Percentiles rank a stretch among this genome's conserved stretches.
Conservation (phyloP, 1,284 basidiomycete species). For the Lentinula novae-zelandiae region DNA sequence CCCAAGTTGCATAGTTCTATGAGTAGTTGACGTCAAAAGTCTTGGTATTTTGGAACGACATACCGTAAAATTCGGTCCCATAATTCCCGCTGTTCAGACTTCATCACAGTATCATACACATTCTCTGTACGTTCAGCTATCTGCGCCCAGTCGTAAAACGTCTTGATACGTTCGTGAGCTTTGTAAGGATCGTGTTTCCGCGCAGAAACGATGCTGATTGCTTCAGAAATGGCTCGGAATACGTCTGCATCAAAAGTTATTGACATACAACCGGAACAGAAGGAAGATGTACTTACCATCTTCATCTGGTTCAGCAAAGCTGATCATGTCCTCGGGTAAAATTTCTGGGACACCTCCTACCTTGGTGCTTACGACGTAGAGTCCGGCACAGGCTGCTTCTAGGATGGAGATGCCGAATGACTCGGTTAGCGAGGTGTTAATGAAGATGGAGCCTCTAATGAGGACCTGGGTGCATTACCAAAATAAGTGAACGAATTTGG, state of each 20-base stretch:
- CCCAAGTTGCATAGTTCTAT: slow-evolving; percentile 68
- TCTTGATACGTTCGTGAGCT: slow-evolving; percentile 77
- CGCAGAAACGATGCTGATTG: slow-evolving; percentile 66
- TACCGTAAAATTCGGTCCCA: slow-evolving; percentile 69
- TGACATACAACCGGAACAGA: neutral
- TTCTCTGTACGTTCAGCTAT: slow-evolving; percentile 78
- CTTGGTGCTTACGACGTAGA: slow-evolving; percentile 92
- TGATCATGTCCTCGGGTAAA: slow-evolving; percentile 90
- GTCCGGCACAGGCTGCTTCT: slow-evolving; percentile 92
- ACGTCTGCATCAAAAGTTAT: slow-evolving; percentile 56
- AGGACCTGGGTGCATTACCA: slow-evolving; percentile 58
- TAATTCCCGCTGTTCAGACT: slow-evolving; percentile 56
- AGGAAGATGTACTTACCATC: slow-evolving; percentile 39
- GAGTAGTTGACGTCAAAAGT: neutral
- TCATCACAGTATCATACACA: slow-evolving; percentile 76
- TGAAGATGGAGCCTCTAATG: slow-evolving; percentile 81
- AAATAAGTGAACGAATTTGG: neutral
- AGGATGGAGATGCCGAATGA: slow-evolving; percentile 96
- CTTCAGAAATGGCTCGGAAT: slow-evolving; percentile 78
- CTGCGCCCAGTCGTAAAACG: slow-evolving; percentile 88
- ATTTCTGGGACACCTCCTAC: slow-evolving; percentile 98
- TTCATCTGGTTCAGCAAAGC: slow-evolving; percentile 89
- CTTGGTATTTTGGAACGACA: neutral
- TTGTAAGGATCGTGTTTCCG: slow-evolving; percentile 73
- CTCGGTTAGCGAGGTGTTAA: slow-evolving; percentile 96